Evolutionary conservation across 192 early-diverging fungal species (phyloP), one percentile per base, ranked within the genome.

Genomic region (Coemansia sp.): DNA sequence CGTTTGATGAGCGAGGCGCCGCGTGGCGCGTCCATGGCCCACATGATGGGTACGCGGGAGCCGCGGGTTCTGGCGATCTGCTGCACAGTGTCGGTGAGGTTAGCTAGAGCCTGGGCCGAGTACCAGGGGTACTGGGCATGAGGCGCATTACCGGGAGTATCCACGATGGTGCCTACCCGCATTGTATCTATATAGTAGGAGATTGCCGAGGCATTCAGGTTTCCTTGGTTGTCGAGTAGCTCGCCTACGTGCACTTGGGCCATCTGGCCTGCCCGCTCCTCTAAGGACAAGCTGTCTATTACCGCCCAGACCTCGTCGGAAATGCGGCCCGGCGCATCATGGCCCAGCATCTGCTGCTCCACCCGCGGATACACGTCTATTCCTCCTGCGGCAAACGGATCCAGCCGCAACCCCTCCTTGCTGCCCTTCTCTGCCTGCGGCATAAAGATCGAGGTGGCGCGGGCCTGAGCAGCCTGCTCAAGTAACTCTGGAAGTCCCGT

Each of bases 251-350:
- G 77, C 19, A 87, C 65, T 63, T 87, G 86, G 28, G 81, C 80
- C 86, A 87, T 86, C 55, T 87, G 86, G 0, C 86, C 86, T 28
- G 72, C 64, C 51, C 83, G 77, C 38, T 87, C 83, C 10, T 64
- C 63, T 9, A 80, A 31, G 0, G 71, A 71, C 64, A 87, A 68
- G 19, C 59, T 64, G 30, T 71, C 68, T 9, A 82, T 69, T 59
- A 84, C 43, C 2, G 39, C 21, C 53, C 59, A 68, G 45, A 85
- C 78, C 40, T 82, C 84, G 14, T 54, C 57, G 36, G 70, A 68
- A 18, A 83, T 74, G 7, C 45, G 8, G 3, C 30, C 56, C 0
- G 73, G 62, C 38, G 33, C 42, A n/a, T 66, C 60, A 40, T 31
- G 42, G 12, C 38, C 40, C 53, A 64, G 49, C 3, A 31, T 12